These are phyloP conservation scores for Yamadazyma epiphylla DNA, from an alignment of 1,139 yeast species.

Conservation along the genomic window DNA sequence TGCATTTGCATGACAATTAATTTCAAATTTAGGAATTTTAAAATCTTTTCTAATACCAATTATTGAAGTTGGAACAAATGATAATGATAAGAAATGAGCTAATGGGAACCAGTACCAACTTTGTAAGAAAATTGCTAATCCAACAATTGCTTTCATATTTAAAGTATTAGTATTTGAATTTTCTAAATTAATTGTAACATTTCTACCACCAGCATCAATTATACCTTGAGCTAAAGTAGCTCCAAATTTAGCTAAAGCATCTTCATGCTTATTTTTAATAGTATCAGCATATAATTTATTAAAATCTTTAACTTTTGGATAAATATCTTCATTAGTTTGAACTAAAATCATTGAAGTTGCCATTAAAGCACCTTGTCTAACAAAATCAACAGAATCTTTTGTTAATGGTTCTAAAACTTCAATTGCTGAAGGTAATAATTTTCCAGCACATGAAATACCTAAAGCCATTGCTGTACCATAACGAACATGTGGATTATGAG, in stretches of 20 bases:
- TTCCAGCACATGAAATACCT: conserved; percentile 96
- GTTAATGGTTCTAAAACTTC: conserved; percentile 91
- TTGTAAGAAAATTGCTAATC: conserved; percentile 84
- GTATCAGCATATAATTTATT: conserved; percentile 74
- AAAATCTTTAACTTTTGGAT: conserved; percentile 75
- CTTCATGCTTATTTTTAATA: conserved; percentile 85
- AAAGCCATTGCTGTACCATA: conserved; percentile 97
- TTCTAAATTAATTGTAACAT: conserved; percentile 90
- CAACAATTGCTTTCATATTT: conserved; percentile 88
- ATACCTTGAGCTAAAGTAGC: conserved; percentile 97
- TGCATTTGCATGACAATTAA: conserved; percentile 78
- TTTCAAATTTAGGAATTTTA: conserved; percentile 78
- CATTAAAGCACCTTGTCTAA: conserved; percentile 95
- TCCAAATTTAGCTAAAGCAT: conserved; percentile 95
- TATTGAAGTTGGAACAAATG: conserved; percentile 89
- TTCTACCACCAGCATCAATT: conserved; percentile 98
- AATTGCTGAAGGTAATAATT: conserved; percentile 82
- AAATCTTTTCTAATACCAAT: conserved; percentile 85
- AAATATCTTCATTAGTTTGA: conserved; percentile 85
- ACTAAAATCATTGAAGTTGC: conserved; percentile 90
- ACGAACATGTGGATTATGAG: conserved; percentile 97
- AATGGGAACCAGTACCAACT: conserved; percentile 99
- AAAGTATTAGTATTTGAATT: conserved; percentile 88
- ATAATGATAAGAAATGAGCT: conserved; percentile 86
- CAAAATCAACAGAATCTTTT: conserved; percentile 94